Conservation (phyloP, 2,329 filamentous ascomycete genomes). For the Paraphaeosphaeria minitans region DNA sequence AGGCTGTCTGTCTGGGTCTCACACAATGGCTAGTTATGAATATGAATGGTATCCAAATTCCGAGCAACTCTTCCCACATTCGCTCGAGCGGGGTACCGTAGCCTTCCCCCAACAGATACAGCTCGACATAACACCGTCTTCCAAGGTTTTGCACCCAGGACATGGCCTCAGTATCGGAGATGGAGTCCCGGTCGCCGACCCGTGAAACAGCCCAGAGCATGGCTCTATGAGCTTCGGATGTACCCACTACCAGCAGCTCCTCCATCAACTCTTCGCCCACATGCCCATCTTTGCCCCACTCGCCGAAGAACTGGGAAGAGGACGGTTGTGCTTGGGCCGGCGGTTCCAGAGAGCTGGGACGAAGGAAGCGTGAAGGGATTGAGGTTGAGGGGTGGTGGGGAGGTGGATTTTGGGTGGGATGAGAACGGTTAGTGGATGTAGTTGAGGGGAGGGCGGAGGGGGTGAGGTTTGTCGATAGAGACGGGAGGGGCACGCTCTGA, state of each 20-base stretch:
- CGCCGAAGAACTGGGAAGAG: conserved; percentile 26
- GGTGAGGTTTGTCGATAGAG: neutral
- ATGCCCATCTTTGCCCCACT: conserved; percentile 27
- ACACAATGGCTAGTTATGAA: too few relatives aligned
- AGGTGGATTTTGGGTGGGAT: conserved; percentile 54
- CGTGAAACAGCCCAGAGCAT: conserved; percentile 64
- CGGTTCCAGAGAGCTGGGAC: conserved; percentile 54
- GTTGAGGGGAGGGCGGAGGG: neutral
- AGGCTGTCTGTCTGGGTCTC: neutral
- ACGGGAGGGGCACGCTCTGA: neutral
- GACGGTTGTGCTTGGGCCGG: conserved; percentile 54
- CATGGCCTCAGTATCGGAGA: conserved; percentile 40
- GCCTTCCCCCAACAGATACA: neutral
- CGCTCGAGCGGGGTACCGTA: too few relatives aligned
- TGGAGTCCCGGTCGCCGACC: conserved; percentile 60
- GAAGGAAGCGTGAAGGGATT: conserved; percentile 53
- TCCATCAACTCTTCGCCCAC: conserved; percentile 48
- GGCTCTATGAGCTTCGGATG: conserved; percentile 59
- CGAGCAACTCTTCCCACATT: too few relatives aligned
- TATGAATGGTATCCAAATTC: too few relatives aligned
- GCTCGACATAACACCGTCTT: neutral
- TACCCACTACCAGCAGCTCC: conserved; percentile 59
- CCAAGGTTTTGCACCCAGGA: neutral
- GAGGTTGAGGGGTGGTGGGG: conserved; percentile 51
- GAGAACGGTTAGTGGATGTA: conserved; percentile 41